Base-by-base conservation (phyloP, 805 yeast species). In the Yamadazyma sp. region DNA sequence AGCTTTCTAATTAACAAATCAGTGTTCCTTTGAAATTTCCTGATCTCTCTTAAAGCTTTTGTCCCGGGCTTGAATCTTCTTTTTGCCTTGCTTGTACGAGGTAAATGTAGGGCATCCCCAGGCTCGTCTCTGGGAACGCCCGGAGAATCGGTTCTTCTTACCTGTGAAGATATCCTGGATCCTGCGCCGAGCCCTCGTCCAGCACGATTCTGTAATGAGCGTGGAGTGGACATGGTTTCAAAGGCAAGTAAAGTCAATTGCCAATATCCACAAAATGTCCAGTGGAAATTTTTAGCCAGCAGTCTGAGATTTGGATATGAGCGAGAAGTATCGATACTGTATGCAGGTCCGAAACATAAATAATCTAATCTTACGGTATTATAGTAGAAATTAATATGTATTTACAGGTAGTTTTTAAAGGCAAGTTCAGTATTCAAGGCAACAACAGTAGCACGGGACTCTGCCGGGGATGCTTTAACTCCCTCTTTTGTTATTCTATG, bases 1-100 rank as follows among this genome's bases (percentile, higher is more conserved):
- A 84, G 69, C 50, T 83, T 83, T 17, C 88, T 66, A 11, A 84
- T 67, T 30, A 84, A 62, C 25, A 84, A 60, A 44, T 82, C 90
- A 1, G 89, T 79, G 22, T 80, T 68, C 52, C 76, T 73, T 52
- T 84, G 91, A 48, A 73, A 84, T 50, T 71, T 72, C 39, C 86
- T 65, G 15, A 84, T 84, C 50, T 84, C 90, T 48, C 79, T 62
- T 20, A 83, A 57, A 1, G 91, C 91, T 15, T 66, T 60, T 0
- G 81, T 77, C 11, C 89, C 88, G 1, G 87, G 85, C 35, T 68
- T 72, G 47, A 73, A 78, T 35, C 77, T 54, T 47, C 73, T 62
- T 40, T 68, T 65, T 32, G 53, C 42, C 4, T 38, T 29, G 23
- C 42, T 32, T 6, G 34, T 26, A 32, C 37, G 46, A 40, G 54